These are phyloP conservation scores for Coemansia pectinata DNA, from an alignment of 192 early-diverging fungal species.

Conservation along the genomic window DNA sequence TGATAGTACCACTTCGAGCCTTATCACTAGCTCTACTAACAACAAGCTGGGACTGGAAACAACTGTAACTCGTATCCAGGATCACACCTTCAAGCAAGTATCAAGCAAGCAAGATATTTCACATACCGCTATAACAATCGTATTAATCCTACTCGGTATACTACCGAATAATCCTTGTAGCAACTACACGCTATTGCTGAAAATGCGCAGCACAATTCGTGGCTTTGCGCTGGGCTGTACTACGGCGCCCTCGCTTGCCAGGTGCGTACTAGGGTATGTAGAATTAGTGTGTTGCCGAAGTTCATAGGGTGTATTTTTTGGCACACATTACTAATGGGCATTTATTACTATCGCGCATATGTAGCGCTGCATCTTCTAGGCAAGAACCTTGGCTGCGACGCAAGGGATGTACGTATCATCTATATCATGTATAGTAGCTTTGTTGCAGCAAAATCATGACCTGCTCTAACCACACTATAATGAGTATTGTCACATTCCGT, in stretches of 20 bases:
- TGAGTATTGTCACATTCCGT: background rate
- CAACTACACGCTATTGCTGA: background rate
- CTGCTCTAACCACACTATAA: background rate
- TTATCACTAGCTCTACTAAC: background rate
- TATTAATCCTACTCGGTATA: background rate
- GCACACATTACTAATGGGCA: background rate
- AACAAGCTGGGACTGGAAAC: background rate
- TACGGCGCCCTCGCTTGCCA: background rate
- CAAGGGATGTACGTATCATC: slow-evolving; percentile 19
- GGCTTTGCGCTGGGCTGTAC: background rate
- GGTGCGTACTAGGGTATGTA: background rate
- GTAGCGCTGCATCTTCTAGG: background rate
- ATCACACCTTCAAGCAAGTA: background rate
- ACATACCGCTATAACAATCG: background rate
- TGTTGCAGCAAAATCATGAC: background rate
- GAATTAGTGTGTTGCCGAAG: background rate
- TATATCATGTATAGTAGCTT: background rate
- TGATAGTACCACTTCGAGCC: background rate
- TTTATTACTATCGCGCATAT: background rate
- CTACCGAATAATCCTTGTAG: background rate
- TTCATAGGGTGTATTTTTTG: background rate
- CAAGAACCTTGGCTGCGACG: background rate
- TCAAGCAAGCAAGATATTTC: background rate
- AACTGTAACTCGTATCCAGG: background rate
- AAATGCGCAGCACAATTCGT: background rate